Base-by-base conservation (phyloP, 2,329 filamentous ascomycete genomes). In the Fusarium caatingaense region DNA sequence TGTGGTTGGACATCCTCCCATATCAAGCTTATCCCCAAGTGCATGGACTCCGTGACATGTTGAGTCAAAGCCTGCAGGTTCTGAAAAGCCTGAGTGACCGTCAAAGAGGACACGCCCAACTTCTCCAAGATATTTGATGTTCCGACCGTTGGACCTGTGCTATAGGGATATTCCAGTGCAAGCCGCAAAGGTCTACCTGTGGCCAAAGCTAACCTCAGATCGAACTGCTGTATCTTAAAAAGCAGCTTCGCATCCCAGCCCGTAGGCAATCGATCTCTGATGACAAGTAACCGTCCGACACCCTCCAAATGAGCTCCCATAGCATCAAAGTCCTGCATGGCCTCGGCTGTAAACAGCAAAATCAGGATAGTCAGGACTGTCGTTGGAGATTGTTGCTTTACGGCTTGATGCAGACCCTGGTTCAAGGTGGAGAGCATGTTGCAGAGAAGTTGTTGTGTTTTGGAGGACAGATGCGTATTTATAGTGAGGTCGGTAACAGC, bases 181-280 rank as follows among this genome's bases (percentile, higher is more conserved):
- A 63, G 54, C 4, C 21, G 11, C 0, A 63, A 2, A 15, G 58
- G 18, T 0, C 1, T 18, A 4, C 42, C 41, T 1, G 34, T 56
- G 7, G 60, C 60, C 12, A 63, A 12, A 0, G 60, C 12, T 23
- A 21, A 23, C 9, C 60, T 63, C 0, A 63, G 12, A 5, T 63
- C 60, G 6, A 63, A 18, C 23, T 63, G 60, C 9, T 63, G 60
- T 5, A 63, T 56, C 28, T 63, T 63, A 2, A 56, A 63, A 1
- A 63, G 4, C 3, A 63, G 23, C 15, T 63, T 62, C 4, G 41
- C 37, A 8, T 63, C 60, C 16, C 42, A 6, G 3, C 23, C 18
- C 10, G 30, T 27, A 0, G 25, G 23, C 9, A 16, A 0, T 9
- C 40, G 37, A 10, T 42, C 23, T 4, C 2, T 37, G 3, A 21